Base-by-base conservation (phyloP, 108 stramenopile species). In the Cylindrotheca fusiformis region DNA sequence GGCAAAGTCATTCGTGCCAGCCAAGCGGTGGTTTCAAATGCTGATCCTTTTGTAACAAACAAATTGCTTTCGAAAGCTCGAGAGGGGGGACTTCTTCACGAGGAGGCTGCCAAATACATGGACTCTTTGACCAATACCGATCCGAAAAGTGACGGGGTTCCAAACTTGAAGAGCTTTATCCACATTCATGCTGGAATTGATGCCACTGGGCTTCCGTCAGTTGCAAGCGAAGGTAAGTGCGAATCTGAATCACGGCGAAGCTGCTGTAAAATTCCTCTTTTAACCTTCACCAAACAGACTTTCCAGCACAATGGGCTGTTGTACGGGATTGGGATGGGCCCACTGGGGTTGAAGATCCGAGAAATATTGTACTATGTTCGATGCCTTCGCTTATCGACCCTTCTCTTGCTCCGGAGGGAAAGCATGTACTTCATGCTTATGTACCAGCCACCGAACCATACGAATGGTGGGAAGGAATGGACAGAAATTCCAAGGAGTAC, bases 251-350 rank as follows among this genome's bases (percentile, higher is more conserved):
- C n/a, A n/a, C n/a, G n/a, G n/a, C n/a, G n/a, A n/a, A n/a, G n/a
- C n/a, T n/a, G n/a, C n/a, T n/a, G n/a, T n/a, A n/a, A n/a, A n/a
- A n/a, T n/a, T n/a, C n/a, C n/a, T n/a, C n/a, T n/a, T n/a, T n/a
- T n/a, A n/a, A n/a, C n/a, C n/a, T n/a, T n/a, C n/a, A n/a, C n/a
- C n/a, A n/a, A n/a, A n/a, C 79, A 22, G 93, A 91, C 73, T 89
- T 95, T 55, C 93, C 94, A n/a, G 86, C 91, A 4, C 96, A 97
- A 68, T 94, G 94, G 91, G 91, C 96, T 10, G 95, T 97, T n/a
- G 85, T 95, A 0, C 64, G 82, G 29, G 81, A 93, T 36, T 95
- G 95, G 95, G 87, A 88, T 36, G 63, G 45, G 3, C 69, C 70
- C 2, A 77, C 77, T 27, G 90, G 92, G 41, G 86, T 97, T 24